Conservation (phyloP, 805 yeast genomes). For the Alloascoidea hylecoeti region DNA sequence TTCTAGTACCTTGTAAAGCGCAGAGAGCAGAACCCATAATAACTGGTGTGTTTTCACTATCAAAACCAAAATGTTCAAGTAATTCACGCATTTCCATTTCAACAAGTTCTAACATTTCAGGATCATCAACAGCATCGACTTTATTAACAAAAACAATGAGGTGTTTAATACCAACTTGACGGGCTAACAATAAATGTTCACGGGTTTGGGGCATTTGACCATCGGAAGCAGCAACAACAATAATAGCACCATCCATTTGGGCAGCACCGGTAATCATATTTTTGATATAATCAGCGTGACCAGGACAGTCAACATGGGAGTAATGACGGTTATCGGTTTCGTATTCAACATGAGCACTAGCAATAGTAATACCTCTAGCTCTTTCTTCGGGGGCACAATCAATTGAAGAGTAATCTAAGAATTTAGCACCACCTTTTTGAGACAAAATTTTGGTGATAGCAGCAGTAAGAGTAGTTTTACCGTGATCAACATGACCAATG, state of each 20-base stretch:
- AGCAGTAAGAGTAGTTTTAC: slow-evolving; percentile 96
- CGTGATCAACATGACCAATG: slow-evolving; percentile 98
- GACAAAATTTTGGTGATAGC: slow-evolving; percentile 95
- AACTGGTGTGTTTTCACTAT: slow-evolving; percentile 97
- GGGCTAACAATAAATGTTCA: slow-evolving; percentile 94
- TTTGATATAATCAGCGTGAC: slow-evolving; percentile 97
- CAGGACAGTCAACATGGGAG: slow-evolving; percentile 97
- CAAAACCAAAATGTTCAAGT: slow-evolving; percentile 81
- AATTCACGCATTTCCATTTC: slow-evolving; percentile 99
- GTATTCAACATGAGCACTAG: slow-evolving; percentile 96
- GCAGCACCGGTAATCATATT: slow-evolving; percentile 99
- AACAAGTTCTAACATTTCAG: slow-evolving; percentile 97
- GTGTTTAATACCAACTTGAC: slow-evolving; percentile 98
- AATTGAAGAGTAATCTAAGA: slow-evolving; percentile 85
- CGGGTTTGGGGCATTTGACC: slow-evolving; percentile 99
- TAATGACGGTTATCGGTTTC: slow-evolving; percentile 92
- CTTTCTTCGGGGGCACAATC: slow-evolving; percentile 99
- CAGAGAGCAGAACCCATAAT: slow-evolving; percentile 97
- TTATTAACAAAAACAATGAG: slow-evolving; percentile 96
- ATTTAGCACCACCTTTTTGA: slow-evolving; percentile 79
- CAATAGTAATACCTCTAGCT: slow-evolving; percentile 98
- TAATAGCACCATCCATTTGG: slow-evolving; percentile 98
- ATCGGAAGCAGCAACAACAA: slow-evolving; percentile 97
- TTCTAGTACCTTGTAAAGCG: slow-evolving; percentile 78
- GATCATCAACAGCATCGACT: slow-evolving; percentile 95